Evolutionary conservation across 495 filamentous ascomycete species (phyloP), one percentile per base, ranked within the genome.

Genomic region (Acidomyces sp.): DNA sequence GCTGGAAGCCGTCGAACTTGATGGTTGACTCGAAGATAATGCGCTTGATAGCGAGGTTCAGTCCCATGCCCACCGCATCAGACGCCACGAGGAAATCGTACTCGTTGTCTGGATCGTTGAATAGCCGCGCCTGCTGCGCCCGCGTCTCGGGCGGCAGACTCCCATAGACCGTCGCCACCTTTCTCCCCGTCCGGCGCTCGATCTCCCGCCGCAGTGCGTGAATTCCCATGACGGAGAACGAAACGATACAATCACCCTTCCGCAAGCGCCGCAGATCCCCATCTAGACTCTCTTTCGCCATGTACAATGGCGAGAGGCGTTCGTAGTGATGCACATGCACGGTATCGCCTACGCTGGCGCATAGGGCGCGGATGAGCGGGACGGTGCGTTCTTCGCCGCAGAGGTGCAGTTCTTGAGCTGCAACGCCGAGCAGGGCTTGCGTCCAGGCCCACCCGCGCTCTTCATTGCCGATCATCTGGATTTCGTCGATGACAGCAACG

Each of bases 391-490:
- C 74, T 60, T 99, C 92, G 39, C 92, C 92, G 58, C 92, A 99
- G 7, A 95, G 68, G 60, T 99, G 92, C 9, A 99, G 60, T 57
- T 99, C 92, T 45, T 75, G 76, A 3, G 82, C 90, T 57, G 77
- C 74, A 3, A 90, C 60, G 18, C 90, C 92, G 13, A 99, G 68
- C 7, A 95, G 69, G 20, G 90, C 90, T 55, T 86, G 78, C 4
- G 90, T 94, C 92, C 92, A 99, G 22, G 88, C 92, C 85, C 85
- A 95, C 2, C 92, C 92, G 34, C 92, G 79, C 1, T 79, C 69
- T 2, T 56, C 34, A 52, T 84, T 75, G 15, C 77, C 80, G 41
- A 96, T 86, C 90, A 95, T 95, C 56, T 99, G 92, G 41, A 96
- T 96, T 63, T 97, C 88, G 53, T 97, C 88, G 40, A 99, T 84